phyloP scores from a whole-genome alignment of 805 yeast species.

The Candida schatavii region DNA sequence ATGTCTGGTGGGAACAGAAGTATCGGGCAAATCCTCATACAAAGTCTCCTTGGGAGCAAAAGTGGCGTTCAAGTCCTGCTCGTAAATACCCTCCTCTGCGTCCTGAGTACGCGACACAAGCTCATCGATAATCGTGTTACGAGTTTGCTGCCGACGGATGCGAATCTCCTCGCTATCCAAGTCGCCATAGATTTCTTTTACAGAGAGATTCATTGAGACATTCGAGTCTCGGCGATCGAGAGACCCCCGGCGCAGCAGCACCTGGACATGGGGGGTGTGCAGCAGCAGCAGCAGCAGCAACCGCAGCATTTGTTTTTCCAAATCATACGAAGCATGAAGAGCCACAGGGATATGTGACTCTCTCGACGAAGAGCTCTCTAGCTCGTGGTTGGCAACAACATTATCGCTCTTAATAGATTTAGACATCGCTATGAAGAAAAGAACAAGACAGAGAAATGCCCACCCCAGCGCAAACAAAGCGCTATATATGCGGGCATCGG shows the following conservation, averaged over 20 bases:
- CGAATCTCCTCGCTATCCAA: conserved; percentile 27
- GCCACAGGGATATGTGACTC: background rate
- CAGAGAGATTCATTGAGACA: conserved; percentile 10
- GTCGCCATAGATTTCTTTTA: conserved; percentile 32
- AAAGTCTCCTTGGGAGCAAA: background rate
- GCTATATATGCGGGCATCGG: no score
- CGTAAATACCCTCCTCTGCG: conserved; percentile 12
- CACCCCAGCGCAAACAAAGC: no score
- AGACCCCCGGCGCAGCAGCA: no score
- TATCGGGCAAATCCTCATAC: conserved; percentile 18
- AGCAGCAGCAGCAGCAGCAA: no score
- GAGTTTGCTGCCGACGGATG: conserved; percentile 28
- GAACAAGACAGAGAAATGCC: no score
- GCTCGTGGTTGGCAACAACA: background rate
- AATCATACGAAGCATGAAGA: no score
- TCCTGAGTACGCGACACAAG: conserved; percentile 16
- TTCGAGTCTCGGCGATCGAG: conserved; percentile 1
- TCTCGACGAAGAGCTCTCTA: background rate
- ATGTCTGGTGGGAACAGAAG: conserved; percentile 22
- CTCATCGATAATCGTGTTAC: conserved; percentile 27
- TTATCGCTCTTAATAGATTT: background rate
- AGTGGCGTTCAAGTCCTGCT: background rate
- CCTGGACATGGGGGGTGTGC: no score
- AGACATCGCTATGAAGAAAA: no score
- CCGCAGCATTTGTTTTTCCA: no score